Evolutionary conservation across 2,329 filamentous ascomycete genomes (phyloP), one percentile per base, ranked within the genome.

Genomic region (Stagonosporopsis rhizophila): DNA sequence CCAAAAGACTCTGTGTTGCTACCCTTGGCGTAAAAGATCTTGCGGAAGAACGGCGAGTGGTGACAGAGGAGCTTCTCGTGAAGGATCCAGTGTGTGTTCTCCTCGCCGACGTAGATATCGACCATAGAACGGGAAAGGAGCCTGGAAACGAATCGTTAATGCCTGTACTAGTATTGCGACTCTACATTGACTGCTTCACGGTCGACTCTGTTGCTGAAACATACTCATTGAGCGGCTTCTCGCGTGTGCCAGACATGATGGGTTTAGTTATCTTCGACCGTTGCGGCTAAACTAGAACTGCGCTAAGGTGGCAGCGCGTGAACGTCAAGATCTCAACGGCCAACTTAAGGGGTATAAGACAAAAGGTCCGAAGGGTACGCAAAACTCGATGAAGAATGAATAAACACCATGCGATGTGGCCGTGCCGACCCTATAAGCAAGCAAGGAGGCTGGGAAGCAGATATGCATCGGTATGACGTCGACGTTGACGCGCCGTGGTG

Each of bases 31-130:
- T 81, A 79, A 76, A 85, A 83, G 71, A 80, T 78, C 51, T 79
- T 77, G 65, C 79, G 75, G 78, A 85, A 84, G 76, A 82, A 83
- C 44, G 78, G 77, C 30, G 80, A 83, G 71, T 82, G 78, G 65
- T 83, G 68, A 76, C 81, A 83, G 41, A 85, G 79, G 7, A 85
- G 81, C 62, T 83, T 83, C 66, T 85, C 81, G 76, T 84, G 82
- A 4, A 85, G 75, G 52, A 80, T 77, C 81, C 81, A 85, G 70
- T 82, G 80, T 1, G 81, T 83, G 73, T 82, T 82, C 32, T 82
- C 79, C 6, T 76, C 60, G 50, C 82, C 82, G 69, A 85, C 80
- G 69, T 84, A 84, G 71, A 85, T 79, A 72, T 84, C 81, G 54
- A 84, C 82, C 74, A 84, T 80, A 57, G 81, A 78, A 52, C 76